Conservation (phyloP, 139 green algal genomes). For the Chlorella sp. region DNA sequence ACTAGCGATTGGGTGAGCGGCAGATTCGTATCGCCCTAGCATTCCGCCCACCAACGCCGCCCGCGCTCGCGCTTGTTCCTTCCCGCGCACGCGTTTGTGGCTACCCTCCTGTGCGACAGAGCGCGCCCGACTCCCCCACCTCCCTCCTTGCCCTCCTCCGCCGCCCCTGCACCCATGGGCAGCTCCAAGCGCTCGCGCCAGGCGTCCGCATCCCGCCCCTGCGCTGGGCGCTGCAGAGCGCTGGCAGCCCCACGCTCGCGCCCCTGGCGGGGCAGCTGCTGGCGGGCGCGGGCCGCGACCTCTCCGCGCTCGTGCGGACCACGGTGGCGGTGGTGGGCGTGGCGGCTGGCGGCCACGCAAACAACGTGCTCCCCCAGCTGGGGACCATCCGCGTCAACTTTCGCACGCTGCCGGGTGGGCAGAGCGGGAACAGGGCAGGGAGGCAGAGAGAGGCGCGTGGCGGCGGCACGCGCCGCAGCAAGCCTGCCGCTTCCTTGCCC, state of each 20-base stretch:
- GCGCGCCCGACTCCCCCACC: no score
- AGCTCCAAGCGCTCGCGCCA: constrained; percentile 48
- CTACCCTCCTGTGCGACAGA: no score
- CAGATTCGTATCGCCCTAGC: no score
- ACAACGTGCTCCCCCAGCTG: constrained; percentile 64
- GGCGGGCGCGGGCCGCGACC: constrained; percentile 11
- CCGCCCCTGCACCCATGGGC: no score
- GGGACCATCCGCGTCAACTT: constrained; percentile 61
- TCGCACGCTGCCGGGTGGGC: constrained; percentile 54
- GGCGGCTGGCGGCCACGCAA: constrained; percentile 38
- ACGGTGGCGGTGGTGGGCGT: constrained; percentile 45
- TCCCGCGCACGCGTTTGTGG: no score
- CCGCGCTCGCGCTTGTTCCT: no score
- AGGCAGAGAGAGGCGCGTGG: no score
- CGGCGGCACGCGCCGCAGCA: no score
- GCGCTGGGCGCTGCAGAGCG: constrained; percentile 1
- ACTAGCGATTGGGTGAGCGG: constrained; percentile 61
- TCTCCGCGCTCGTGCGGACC: constrained; percentile 45
- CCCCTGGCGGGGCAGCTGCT: constrained; percentile 31
- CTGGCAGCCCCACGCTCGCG: neutral
- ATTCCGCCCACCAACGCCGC: no score
- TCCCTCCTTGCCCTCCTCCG: no score
- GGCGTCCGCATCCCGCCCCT: constrained; percentile 9
- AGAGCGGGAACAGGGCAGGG: no score
- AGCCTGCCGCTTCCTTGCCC: neutral